Percentiles rank a stretch among this genome's conserved stretches.
Evolutionary conservation across 2,329 filamentous ascomycete species (phyloP).

Genomic region (Atkinsonella hypoxylon): DNA sequence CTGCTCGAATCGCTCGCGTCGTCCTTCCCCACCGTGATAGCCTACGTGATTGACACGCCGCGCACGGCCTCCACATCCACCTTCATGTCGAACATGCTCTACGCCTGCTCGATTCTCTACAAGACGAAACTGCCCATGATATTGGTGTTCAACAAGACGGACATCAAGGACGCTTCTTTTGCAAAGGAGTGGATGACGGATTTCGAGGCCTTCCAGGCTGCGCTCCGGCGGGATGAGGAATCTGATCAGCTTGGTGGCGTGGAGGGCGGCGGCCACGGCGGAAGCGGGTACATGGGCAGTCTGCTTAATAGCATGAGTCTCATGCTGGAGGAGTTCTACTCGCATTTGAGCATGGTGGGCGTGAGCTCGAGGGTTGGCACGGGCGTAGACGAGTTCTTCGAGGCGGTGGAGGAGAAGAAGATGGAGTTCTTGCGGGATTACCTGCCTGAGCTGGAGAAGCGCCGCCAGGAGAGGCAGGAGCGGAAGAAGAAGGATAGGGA

Average conservation of each 20-base stretch:
- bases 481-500: conserved; percentile 61
- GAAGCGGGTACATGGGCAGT: conserved; percentile 92
- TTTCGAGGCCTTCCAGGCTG: conserved; percentile 88
- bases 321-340: conserved; percentile 95
- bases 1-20: conserved; percentile 85
- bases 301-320: conserved; percentile 95
- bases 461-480: conserved; percentile 62
- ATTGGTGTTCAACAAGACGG: conserved; percentile 97
- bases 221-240: conserved; percentile 69
- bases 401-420: conserved; percentile 74
- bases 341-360: conserved; percentile 81
- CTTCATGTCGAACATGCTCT: conserved; percentile 99
- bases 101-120: conserved; percentile 96
- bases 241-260: conserved; percentile 62
- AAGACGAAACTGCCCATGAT: conserved; percentile 99
- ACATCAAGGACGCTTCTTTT: conserved; percentile 81
- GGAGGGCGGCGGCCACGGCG: conserved; percentile 56
- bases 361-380: conserved; percentile 89
- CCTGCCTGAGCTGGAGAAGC: conserved; percentile 76
- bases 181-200: conserved; percentile 99
- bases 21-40: conserved; percentile 91
- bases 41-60: conserved; percentile 95
- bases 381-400: conserved; percentile 88
- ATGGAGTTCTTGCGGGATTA: conserved; percentile 86
- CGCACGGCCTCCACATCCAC: conserved; percentile 86